phyloP scores from a whole-genome alignment of 176 grass and related monocot genomes.

The Oryza officinalis region DNA sequence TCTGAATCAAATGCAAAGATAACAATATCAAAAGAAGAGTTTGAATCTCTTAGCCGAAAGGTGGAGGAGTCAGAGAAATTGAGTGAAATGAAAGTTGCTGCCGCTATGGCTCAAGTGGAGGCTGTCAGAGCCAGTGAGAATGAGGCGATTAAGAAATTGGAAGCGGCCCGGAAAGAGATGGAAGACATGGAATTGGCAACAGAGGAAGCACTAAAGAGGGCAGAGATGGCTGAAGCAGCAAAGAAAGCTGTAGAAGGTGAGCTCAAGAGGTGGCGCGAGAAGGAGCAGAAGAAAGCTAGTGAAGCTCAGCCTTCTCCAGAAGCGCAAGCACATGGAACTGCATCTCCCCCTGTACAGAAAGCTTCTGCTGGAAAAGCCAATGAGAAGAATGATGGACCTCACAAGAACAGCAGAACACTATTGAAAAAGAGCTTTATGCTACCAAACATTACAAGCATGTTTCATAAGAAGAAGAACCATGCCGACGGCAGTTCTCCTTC shows the following conservation, averaged over 20 bases:
- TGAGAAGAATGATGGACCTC: slow-evolving; percentile 56
- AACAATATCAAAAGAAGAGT: slow-evolving; percentile 94
- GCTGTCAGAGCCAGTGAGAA: slow-evolving; percentile 85
- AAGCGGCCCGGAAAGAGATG: slow-evolving; percentile 79
- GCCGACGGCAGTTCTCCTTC: slow-evolving; percentile 57
- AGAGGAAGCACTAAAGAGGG: slow-evolving; percentile 83
- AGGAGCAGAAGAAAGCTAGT: slow-evolving; percentile 70
- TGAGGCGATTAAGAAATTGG: slow-evolving; percentile 79
- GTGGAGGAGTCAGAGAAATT: slow-evolving; percentile 88
- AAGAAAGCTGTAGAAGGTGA: slow-evolving; percentile 94
- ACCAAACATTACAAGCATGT: slow-evolving; percentile 68
- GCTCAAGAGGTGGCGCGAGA: slow-evolving; percentile 85
- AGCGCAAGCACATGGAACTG: slow-evolving; percentile 36
- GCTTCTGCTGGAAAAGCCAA: slow-evolving; percentile 40
- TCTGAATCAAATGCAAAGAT: slow-evolving; percentile 78
- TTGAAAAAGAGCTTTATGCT: slow-evolving; percentile 73
- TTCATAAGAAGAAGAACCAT: slow-evolving; percentile 76
- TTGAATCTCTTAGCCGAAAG: slow-evolving; percentile 80
- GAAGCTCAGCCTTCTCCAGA: slow-evolving; percentile 55
- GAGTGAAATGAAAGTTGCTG: slow-evolving; percentile 92
- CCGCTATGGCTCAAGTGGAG: slow-evolving; percentile 90
- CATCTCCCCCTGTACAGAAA: slow-evolving; percentile 37
- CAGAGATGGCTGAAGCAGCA: slow-evolving; percentile 92
- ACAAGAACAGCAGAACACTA: slow-evolving; percentile 36
- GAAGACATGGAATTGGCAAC: slow-evolving; percentile 88